These are phyloP conservation scores for Claviceps pusilla DNA, from an alignment of 2,329 filamentous ascomycete species.

Conservation along the genomic window DNA sequence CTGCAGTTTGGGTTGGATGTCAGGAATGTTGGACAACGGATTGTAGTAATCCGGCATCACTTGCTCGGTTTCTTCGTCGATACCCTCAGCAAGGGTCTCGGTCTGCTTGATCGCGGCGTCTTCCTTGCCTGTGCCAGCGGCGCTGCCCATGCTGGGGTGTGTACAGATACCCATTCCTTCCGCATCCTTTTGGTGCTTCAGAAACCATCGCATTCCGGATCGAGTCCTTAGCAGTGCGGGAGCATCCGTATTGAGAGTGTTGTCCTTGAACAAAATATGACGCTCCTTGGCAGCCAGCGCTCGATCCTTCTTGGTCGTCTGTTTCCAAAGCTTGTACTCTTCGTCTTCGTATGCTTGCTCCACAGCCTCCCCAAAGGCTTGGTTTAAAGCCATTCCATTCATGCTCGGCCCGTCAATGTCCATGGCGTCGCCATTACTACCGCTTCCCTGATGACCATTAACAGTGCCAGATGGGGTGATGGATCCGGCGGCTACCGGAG, in stretches of 20 bases:
- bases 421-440: slow-evolving; percentile 69
- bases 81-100: slow-evolving; percentile 85
- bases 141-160: slow-evolving; percentile 22
- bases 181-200: slow-evolving; percentile 62
- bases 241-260: slow-evolving; percentile 73
- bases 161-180: slow-evolving; percentile 32
- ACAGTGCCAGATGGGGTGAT: slow-evolving; percentile 54
- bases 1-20: slow-evolving; percentile 59
- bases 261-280: slow-evolving; percentile 69
- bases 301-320: slow-evolving; percentile 92
- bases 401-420: slow-evolving; percentile 69
- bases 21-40: slow-evolving; percentile 68
- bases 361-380: slow-evolving; percentile 48
- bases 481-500: slow-evolving; percentile 51
- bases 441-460: slow-evolving; percentile 50
- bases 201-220: slow-evolving; percentile 76
- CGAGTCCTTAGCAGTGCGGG: slow-evolving; percentile 75
- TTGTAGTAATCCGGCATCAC: slow-evolving; percentile 93
- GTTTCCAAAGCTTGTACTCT: slow-evolving; percentile 97
- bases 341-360: slow-evolving; percentile 80
- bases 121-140: slow-evolving; percentile 29
- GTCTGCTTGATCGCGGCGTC: slow-evolving; percentile 29
- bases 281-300: slow-evolving; percentile 75
- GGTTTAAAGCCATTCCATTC: slow-evolving; percentile 47
- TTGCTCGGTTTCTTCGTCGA: slow-evolving; percentile 72